Base-by-base conservation (phyloP, 257 asterid species). In the Solanum pimpinellifolium region DNA sequence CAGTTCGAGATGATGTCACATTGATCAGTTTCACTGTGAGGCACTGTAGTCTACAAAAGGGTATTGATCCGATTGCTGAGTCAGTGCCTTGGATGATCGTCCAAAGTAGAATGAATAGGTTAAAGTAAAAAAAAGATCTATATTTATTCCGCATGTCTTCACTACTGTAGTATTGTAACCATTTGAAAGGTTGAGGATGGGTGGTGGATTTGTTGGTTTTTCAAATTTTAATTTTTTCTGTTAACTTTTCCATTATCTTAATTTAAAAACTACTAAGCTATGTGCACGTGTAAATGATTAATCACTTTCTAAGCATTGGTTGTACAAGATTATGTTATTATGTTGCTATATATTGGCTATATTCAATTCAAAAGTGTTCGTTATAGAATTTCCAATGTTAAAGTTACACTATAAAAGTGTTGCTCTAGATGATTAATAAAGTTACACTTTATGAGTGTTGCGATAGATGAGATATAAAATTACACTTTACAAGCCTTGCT, bases 21-120 rank as follows among this genome's bases (percentile, higher is more conserved):
- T 81, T 97, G 89, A 92, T 97, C 11, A 96, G 98, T 46, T 97
- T 97, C 92, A 94, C 95, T 6, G 98, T 98, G 60, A 92, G 99
- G 88, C 98, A 27, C 29, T 2, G 95, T 41, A 98, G 95, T 29
- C 89, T 87, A 88, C 99, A 97, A 87, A 97, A 97, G 86, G 99
- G 99, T 0, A 95, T 97, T 35, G 98, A 97, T 87, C 90, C 93
- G 83, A 97, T 97, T 68, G 99, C 96, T 0, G 95, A 95, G 86
- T 98, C 98, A 3, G 89, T 95, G 12, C 98, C 98, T 3, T 97
- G 99, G 99, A 93, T 95, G 96, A 88, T 92, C 35, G 35, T 33
- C 35, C 35, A 33, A 33, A 33, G 35, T 33, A 3, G 4, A 33
- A 77, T 46, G 41, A 13, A 46, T 16, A 80, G 27, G 84, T 11